Conservation (phyloP, 257 asterid species). For the Hygrophila difformis region DNA sequence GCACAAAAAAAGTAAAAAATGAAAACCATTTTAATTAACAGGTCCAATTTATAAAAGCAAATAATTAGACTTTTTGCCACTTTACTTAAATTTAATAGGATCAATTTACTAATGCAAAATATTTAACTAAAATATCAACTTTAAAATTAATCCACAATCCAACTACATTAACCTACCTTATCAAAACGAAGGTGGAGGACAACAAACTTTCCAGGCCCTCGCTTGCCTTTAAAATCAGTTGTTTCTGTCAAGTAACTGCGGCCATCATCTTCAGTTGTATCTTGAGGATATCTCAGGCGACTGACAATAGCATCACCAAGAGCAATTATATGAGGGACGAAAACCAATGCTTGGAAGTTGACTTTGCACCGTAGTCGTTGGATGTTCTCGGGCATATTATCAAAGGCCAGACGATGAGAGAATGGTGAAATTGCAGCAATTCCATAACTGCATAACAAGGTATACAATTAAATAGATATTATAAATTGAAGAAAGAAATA, state of each 20-base stretch:
- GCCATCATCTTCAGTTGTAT: constrained; percentile 24
- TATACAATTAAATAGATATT: no score
- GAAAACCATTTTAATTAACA: no score
- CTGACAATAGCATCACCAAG: constrained; percentile 77
- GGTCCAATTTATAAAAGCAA: no score
- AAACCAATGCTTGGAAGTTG: constrained; percentile 81
- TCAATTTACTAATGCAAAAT: not conserved
- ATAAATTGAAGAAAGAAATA: no score
- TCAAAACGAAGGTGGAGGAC: constrained; percentile 93
- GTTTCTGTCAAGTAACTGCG: constrained; percentile 31
- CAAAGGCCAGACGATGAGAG: constrained; percentile 86
- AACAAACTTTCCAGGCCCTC: constrained; percentile 58
- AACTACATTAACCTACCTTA: constrained; percentile 39
- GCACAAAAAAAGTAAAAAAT: no score
- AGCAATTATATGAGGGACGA: constrained; percentile 79
- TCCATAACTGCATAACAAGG: constrained; percentile 48
- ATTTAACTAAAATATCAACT: no score
- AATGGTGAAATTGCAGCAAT: constrained; percentile 90
- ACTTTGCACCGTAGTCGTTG: constrained; percentile 92
- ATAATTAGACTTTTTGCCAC: no score
- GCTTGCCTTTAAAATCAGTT: constrained; percentile 25
- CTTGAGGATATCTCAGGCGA: constrained; percentile 56
- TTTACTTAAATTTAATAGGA: no score
- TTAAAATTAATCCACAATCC: no score
- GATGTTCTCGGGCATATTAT: constrained; percentile 74